Evolutionary conservation across 768 basidiomycete genomes (phyloP).

Genomic region (Kwoniella shandongensis): DNA sequence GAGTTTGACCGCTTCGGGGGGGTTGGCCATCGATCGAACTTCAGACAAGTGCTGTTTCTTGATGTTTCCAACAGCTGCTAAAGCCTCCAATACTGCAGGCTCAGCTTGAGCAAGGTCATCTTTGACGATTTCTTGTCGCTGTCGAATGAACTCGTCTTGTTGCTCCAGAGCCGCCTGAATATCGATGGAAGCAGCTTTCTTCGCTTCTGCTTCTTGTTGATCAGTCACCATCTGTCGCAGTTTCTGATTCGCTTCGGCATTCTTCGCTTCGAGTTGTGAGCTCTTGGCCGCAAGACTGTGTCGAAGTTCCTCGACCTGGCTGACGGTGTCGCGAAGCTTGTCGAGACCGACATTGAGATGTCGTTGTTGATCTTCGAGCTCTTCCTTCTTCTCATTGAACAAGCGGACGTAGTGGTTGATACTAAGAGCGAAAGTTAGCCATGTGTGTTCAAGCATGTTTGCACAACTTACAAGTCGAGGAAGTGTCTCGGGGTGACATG

Average conservation of each 20-base stretch:
- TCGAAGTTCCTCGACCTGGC: conserved; percentile 92
- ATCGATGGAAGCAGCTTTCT: conserved; percentile 93
- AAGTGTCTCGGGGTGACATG: conserved; percentile 97
- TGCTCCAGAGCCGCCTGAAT: conserved; percentile 90
- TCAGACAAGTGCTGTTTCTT: conserved; percentile 93
- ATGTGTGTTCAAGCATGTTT: too few species aligned
- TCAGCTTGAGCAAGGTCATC: conserved; percentile 96
- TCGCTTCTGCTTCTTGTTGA: conserved; percentile 98
- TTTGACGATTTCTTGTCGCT: conserved; percentile 84
- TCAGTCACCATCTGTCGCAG: conserved; percentile 96
- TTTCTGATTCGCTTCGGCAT: conserved; percentile 94
- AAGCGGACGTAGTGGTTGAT: conserved; percentile 96
- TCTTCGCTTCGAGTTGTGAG: conserved; percentile 86
- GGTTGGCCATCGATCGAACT: conserved; percentile 96
- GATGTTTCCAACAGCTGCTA: conserved; percentile 94
- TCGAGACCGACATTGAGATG: conserved; percentile 97
- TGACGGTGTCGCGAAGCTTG: conserved; percentile 91
- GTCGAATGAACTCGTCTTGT: conserved; percentile 84
- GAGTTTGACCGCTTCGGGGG: conserved; percentile 93
- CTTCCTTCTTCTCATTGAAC: conserved; percentile 93
- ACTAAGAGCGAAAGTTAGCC: too few species aligned
- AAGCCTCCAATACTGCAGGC: conserved; percentile 92
- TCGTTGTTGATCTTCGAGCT: conserved; percentile 96
- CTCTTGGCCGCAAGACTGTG: conserved; percentile 93
- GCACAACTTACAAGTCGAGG: conserved; percentile 90